Evolutionary conservation across 2,329 filamentous ascomycete genomes (phyloP).

Genomic region (Metarhizium album): DNA sequence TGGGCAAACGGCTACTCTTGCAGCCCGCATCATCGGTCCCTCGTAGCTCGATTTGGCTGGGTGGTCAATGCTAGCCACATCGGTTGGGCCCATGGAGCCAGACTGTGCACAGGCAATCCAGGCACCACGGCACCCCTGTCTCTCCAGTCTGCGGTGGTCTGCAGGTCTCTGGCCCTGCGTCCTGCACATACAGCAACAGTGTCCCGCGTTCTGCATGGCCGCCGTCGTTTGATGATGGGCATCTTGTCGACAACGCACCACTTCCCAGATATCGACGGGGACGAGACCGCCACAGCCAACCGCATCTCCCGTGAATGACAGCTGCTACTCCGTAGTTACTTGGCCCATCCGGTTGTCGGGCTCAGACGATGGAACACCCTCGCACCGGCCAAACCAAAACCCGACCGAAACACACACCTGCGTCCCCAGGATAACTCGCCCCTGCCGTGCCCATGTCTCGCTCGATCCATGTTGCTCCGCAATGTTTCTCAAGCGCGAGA

Average conservation of each 20-base stretch:
- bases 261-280: not conserved
- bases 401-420: not conserved
- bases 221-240: not conserved
- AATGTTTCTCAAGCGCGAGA: slow-evolving; percentile 6
- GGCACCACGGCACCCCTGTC: not conserved
- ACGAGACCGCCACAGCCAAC: not conserved
- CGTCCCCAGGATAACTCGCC: not conserved
- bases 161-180: not conserved
- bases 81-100: not conserved
- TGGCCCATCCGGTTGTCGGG: not conserved
- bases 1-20: not conserved
- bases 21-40: not conserved
- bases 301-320: too few relatives aligned
- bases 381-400: not conserved
- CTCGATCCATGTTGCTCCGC: not conserved
- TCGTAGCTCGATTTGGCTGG: too few relatives aligned
- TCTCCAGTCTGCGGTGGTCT: not conserved
- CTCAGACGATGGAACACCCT: not conserved
- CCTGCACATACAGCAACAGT: not conserved
- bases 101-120: not conserved
- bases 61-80: too few relatives aligned
- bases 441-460: slow-evolving; percentile 1
- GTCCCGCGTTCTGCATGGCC: not conserved
- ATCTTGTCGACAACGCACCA: not conserved
- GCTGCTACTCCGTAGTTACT: too few relatives aligned